Conservation (phyloP, 371 early-diverging fungal genomes). For the Mortierella sp. region DNA sequence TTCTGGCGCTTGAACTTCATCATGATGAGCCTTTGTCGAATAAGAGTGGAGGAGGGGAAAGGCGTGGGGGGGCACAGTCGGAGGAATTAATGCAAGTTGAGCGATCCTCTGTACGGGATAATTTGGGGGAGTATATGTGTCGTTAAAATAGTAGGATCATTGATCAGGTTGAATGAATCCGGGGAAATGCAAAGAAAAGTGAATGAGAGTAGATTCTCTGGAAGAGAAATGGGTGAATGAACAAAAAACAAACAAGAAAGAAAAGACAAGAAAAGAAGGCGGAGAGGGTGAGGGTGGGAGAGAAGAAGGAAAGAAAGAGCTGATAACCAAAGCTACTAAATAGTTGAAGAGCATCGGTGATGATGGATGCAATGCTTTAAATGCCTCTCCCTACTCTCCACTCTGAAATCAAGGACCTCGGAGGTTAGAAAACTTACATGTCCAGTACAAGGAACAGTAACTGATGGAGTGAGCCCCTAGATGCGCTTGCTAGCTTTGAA, state of each 20-base stretch:
- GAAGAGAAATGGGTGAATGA: background rate
- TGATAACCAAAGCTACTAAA: background rate
- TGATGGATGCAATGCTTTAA: background rate
- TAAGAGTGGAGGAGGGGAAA: background rate
- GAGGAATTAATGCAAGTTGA: background rate
- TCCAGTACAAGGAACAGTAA: background rate
- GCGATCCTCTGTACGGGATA: background rate
- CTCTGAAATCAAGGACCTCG: background rate
- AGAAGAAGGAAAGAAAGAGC: background rate
- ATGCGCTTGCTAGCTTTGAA: background rate
- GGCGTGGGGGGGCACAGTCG: background rate
- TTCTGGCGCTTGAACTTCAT: conserved; percentile 49
- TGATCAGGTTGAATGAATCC: background rate
- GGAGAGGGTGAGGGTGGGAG: background rate
- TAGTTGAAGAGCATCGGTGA: background rate
- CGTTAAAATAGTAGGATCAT: background rate
- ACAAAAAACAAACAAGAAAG: background rate
- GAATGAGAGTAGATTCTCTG: background rate
- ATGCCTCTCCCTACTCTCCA: background rate
- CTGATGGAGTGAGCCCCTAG: background rate
- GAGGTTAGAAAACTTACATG: background rate
- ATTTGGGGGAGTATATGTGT: background rate
- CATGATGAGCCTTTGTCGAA: background rate
- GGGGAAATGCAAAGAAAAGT: background rate
- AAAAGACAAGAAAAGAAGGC: background rate